Evolutionary conservation across 768 basidiomycete species (phyloP).

Genomic region (Pulveroboletus ravenelii): DNA sequence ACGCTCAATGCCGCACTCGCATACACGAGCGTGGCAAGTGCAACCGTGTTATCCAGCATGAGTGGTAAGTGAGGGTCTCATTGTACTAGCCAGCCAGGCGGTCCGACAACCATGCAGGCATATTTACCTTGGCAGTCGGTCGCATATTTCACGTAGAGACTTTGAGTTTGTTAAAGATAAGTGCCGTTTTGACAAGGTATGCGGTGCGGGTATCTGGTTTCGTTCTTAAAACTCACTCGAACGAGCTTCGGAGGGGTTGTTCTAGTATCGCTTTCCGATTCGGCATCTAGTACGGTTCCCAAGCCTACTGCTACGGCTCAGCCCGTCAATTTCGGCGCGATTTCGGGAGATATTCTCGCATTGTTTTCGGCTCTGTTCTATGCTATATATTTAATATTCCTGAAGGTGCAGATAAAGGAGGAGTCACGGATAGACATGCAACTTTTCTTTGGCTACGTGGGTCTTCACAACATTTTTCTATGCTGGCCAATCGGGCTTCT

Average conservation of each 20-base stretch:
- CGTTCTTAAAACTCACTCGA: constrained; percentile 5
- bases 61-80: constrained; percentile 64
- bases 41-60: constrained; percentile 84
- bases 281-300: constrained; percentile 27
- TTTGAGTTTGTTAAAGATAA: constrained; percentile 65
- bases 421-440: constrained; percentile 91
- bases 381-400: constrained; percentile 79
- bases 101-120: constrained; percentile 47
- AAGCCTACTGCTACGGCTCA: constrained; percentile 7
- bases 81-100: neutral
- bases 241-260: constrained; percentile 75
- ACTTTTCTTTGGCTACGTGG: constrained; percentile 92
- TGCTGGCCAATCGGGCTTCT: constrained; percentile 76
- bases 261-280: constrained; percentile 87
- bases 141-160: constrained; percentile 77
- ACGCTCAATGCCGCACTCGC: constrained; percentile 75
- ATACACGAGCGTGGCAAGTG: constrained; percentile 91
- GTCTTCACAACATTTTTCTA: constrained; percentile 73
- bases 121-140: constrained; percentile 88
- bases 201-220: constrained; percentile 5
- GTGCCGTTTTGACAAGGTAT: constrained; percentile 77
- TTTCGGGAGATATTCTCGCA: constrained; percentile 76
- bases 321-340: constrained; percentile 26
- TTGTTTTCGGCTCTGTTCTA: constrained; percentile 86
- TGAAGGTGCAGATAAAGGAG: constrained; percentile 80